Percentiles rank a stretch among this genome's conserved stretches.
Evolutionary conservation across 352 stramenopile species (phyloP).

Genomic region (Globisporangium perplexum): DNA sequence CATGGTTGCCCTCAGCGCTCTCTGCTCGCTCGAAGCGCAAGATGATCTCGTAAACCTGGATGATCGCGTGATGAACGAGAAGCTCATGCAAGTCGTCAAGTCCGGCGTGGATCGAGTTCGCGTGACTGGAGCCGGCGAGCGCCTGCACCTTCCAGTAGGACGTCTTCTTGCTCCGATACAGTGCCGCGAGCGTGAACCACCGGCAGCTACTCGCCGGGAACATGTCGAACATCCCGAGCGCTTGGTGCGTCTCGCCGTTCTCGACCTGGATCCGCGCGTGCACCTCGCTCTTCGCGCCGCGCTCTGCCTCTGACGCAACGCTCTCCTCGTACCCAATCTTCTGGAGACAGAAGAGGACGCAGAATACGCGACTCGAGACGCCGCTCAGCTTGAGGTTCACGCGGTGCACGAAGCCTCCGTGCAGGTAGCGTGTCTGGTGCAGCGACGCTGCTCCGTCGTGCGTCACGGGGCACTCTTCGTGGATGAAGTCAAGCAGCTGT

Average conservation of each 20-base stretch:
- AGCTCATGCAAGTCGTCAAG: slow-evolving; percentile 49
- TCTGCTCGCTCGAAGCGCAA: slow-evolving; percentile 24
- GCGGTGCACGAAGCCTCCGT: slow-evolving; percentile 47
- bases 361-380: slow-evolving; percentile 38
- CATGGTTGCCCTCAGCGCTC: slow-evolving; percentile 2
- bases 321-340: slow-evolving; percentile 10
- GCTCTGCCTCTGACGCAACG: neutral
- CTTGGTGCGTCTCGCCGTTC: slow-evolving; percentile 39
- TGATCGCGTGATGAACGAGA: slow-evolving; percentile 40
- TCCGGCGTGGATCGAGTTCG: slow-evolving; percentile 40
- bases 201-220: slow-evolving; percentile 21
- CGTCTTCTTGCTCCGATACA: slow-evolving; percentile 48
- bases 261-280: slow-evolving; percentile 36
- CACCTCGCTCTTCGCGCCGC: neutral
- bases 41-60: slow-evolving; percentile 54
- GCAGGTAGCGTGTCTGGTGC: slow-evolving; percentile 34
- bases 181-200: slow-evolving; percentile 44
- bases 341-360: slow-evolving; percentile 46
- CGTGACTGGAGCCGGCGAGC: slow-evolving; percentile 29
- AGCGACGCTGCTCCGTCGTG: slow-evolving; percentile 26
- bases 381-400: slow-evolving; percentile 30
- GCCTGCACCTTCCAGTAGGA: slow-evolving; percentile 45
- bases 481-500: slow-evolving; percentile 57
- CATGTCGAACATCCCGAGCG: slow-evolving; percentile 42
- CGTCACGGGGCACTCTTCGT: slow-evolving; percentile 36